phyloP scores from a whole-genome alignment of 805 yeast species.

The Starmerella floris region DNA sequence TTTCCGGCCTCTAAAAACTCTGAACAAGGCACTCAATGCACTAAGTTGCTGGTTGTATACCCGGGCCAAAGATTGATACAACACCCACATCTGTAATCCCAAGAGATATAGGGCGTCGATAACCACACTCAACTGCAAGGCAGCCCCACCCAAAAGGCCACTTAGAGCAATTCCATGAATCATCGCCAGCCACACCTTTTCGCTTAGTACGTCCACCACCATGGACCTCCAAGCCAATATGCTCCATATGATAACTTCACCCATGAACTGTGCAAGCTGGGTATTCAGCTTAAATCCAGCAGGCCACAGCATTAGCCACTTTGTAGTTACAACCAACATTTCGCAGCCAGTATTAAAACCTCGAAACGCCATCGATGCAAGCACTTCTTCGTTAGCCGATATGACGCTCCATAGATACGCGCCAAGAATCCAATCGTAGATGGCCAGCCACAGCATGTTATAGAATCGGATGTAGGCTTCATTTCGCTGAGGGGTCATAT shows the following conservation, averaged over 20 bases:
- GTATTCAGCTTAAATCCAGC: conserved; percentile 87
- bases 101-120: conserved; percentile 52
- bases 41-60: conserved; percentile 64
- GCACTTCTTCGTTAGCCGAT: conserved; percentile 23
- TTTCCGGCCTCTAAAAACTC: conserved; percentile 80
- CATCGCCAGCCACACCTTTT: neutral
- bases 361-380: neutral
- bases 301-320: conserved; percentile 77
- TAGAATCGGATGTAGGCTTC: conserved; percentile 49
- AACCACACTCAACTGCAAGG: conserved; percentile 52
- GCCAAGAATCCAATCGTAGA: conserved; percentile 74
- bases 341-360: conserved; percentile 26
- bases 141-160: conserved; percentile 43
- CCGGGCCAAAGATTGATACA: conserved; percentile 66
- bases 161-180: conserved; percentile 23
- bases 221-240: conserved; percentile 47
- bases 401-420: conserved; percentile 38
- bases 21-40: conserved; percentile 58
- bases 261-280: conserved; percentile 72
- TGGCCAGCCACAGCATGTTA: conserved; percentile 76
- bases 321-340: conserved; percentile 37
- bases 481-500: conserved; percentile 33
- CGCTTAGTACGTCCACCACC: conserved; percentile 3
- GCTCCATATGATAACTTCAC: conserved; percentile 78
- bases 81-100: conserved; percentile 60